Percentiles rank a stretch among this genome's conserved stretches.
These are phyloP conservation scores for Blastocystis sp. DNA, from an alignment of 352 stramenopile species.

Conservation along the genomic window DNA sequence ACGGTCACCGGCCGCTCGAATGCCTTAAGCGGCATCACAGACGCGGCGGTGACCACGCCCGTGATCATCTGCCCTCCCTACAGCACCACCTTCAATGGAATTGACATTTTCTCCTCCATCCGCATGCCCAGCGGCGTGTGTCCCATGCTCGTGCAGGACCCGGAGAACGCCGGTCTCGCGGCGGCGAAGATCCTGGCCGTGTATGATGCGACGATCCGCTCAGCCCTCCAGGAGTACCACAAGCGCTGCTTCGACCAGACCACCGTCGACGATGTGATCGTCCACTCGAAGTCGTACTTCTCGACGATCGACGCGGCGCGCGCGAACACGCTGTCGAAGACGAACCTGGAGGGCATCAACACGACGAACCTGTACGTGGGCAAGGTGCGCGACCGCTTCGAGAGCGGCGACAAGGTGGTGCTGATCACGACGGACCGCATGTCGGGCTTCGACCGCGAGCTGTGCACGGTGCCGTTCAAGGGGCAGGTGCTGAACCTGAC, in stretches of 20 bases:
- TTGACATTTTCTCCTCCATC: slow-evolving; percentile 6
- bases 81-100: not conserved
- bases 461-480: slow-evolving; percentile 92
- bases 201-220: not conserved
- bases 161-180: slow-evolving; percentile 7
- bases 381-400: slow-evolving; percentile 85
- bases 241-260: not conserved
- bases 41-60: not conserved
- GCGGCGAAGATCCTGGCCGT: slow-evolving; percentile 3
- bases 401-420: slow-evolving; percentile 81
- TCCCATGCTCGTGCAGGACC: not conserved
- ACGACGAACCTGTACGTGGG: slow-evolving; percentile 18
- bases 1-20: slow-evolving; percentile 7
- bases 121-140: slow-evolving; percentile 4
- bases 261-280: not conserved
- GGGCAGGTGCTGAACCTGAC: slow-evolving; percentile 92
- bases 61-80: slow-evolving; percentile 19
- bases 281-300: slow-evolving; percentile 4
- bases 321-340: not conserved
- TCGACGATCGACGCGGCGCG: not conserved
- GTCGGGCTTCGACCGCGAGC: slow-evolving; percentile 92
- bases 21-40: not conserved
- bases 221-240: not conserved
- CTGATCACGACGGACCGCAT: slow-evolving; percentile 95
- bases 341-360: not conserved